These are phyloP conservation scores for Ceratobasidium sp. DNA, from an alignment of 1,284 basidiomycete genomes.

Conservation along the genomic window DNA sequence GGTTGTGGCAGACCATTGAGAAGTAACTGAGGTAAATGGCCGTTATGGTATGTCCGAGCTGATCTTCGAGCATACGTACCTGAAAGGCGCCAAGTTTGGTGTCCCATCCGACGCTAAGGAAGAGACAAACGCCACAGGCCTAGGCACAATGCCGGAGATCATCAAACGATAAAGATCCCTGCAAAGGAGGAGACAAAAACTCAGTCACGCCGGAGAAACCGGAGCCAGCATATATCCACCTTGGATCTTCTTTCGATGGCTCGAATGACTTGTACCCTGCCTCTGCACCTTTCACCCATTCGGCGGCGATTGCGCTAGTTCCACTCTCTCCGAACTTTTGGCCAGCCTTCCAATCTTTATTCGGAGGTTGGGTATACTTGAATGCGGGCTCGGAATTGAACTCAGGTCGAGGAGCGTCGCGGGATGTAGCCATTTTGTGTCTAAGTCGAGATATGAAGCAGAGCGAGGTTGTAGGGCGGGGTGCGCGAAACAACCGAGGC, in stretches of 20 bases:
- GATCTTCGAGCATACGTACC: slow-evolving; percentile 56
- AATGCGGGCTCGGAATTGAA: slow-evolving; percentile 60
- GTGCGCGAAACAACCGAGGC: no score
- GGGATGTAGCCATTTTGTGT: slow-evolving; percentile 27
- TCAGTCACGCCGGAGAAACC: slow-evolving; percentile 9
- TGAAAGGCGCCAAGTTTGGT: slow-evolving; percentile 77
- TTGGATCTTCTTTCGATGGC: slow-evolving; percentile 62
- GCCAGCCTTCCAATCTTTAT: slow-evolving; percentile 68
- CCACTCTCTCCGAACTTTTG: slow-evolving; percentile 66
- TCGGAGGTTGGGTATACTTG: slow-evolving; percentile 63
- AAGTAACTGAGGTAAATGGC: slow-evolving; percentile 64
- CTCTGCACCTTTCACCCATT: slow-evolving; percentile 67
- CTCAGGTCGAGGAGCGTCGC: slow-evolving; percentile 36
- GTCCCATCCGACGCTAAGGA: slow-evolving; percentile 68
- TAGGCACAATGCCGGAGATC: slow-evolving; percentile 76
- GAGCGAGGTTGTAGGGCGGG: background rate
- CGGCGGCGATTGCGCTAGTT: slow-evolving; percentile 58
- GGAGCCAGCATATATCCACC: slow-evolving; percentile 56
- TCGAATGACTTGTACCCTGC: slow-evolving; percentile 71
- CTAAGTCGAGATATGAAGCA: background rate
- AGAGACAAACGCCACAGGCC: slow-evolving; percentile 82
- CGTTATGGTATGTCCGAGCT: slow-evolving; percentile 39
- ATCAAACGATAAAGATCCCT: slow-evolving; percentile 70
- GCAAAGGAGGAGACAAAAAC: background rate
- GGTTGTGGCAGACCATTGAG: slow-evolving; percentile 73